A percentile compares a stretch with the other conserved stretches of the same genome.
Evolutionary conservation across 176 grass and related monocot species (phyloP).

Genomic region (Oryza glumipatula): DNA sequence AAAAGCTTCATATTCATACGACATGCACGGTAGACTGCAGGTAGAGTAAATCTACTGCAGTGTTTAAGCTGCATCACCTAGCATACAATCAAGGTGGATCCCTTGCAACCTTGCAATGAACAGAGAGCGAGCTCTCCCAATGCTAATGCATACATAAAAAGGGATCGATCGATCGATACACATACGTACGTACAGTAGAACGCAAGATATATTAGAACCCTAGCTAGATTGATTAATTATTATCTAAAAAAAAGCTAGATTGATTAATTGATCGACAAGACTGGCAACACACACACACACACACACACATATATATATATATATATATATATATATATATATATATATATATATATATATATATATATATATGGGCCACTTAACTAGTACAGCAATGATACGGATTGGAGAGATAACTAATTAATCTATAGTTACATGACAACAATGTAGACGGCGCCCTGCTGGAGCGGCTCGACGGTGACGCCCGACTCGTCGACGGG

Average conservation of each 20-base stretch:
- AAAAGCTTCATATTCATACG: not conserved
- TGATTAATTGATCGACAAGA: not conserved
- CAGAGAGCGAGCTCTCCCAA: not conserved
- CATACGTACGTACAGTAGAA: no score
- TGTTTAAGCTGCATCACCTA: not conserved
- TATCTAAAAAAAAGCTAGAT: not conserved
- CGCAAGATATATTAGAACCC: not conserved
- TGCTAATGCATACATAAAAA: not conserved
- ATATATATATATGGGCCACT: not conserved
- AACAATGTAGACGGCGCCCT: constrained; percentile 54
- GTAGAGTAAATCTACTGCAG: not conserved
- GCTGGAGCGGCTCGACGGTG: constrained; percentile 65
- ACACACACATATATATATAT: not conserved
- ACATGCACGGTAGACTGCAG: not conserved
- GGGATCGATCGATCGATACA: not conserved
- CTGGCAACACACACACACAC: not conserved
- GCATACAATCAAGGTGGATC: not conserved
- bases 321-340: not conserved
- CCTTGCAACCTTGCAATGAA: not conserved
- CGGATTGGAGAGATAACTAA: not conserved
- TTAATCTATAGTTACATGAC: not conserved
- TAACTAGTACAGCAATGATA: not conserved
- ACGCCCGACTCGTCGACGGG: constrained; percentile 50
- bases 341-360: not conserved
- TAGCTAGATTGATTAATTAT: not conserved